phyloP scores from a whole-genome alignment of 2,329 filamentous ascomycete species.

The Teratosphaeria zuluensis region DNA sequence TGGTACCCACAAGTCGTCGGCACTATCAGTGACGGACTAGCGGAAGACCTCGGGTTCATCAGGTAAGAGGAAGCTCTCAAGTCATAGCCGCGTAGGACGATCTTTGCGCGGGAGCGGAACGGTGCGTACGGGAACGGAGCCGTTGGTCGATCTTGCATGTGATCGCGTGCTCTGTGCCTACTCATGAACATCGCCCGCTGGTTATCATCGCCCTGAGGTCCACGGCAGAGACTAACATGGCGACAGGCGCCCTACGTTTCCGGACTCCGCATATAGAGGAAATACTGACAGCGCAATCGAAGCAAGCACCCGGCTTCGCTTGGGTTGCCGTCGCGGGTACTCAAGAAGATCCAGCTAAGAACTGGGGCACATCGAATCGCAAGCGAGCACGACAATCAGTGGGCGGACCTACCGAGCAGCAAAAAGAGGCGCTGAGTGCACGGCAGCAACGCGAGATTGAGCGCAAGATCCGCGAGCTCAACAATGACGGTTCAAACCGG shows the following conservation, averaged over 20 bases:
- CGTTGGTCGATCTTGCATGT: background rate
- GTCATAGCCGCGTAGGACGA: background rate
- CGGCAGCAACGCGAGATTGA: constrained; percentile 72
- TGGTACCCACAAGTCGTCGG: background rate
- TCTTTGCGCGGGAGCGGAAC: background rate
- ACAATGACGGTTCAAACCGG: constrained; percentile 61
- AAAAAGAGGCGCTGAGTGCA: constrained; percentile 58
- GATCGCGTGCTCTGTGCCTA: background rate
- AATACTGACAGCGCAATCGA: constrained; percentile 54
- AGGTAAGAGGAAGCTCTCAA: background rate
- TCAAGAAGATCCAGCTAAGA: constrained; percentile 43
- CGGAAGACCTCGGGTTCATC: constrained; percentile 4
- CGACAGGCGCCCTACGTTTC: constrained; percentile 20
- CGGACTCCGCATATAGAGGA: constrained; percentile 69
- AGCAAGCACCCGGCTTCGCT: constrained; percentile 78
- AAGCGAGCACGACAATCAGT: constrained; percentile 59
- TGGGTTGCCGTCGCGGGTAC: constrained; percentile 71
- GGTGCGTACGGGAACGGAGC: background rate
- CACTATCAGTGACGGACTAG: background rate
- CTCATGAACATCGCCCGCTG: too few relatives aligned
- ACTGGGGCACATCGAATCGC: constrained; percentile 36
- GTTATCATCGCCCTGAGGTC: background rate
- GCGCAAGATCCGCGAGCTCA: constrained; percentile 72
- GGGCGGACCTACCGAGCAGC: constrained; percentile 24
- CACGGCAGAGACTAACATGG: constrained; percentile 4